These are phyloP conservation scores for Aurinia saxatilis DNA, from an alignment of 345 rosid species.

Conservation along the genomic window DNA sequence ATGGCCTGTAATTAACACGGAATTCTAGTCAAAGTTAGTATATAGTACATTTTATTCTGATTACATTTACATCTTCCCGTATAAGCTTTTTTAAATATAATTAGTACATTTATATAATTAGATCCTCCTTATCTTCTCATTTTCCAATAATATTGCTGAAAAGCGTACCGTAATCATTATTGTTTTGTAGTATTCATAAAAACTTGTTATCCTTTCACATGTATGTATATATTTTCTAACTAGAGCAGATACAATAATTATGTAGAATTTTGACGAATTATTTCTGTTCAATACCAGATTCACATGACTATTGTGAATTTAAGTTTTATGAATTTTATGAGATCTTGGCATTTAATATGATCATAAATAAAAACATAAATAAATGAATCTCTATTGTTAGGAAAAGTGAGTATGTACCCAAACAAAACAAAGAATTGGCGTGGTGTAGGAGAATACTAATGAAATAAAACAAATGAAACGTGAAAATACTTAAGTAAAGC, in stretches of 20 bases:
- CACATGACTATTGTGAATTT: slow-evolving; percentile 5
- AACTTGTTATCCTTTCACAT: neutral
- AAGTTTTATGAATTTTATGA: neutral
- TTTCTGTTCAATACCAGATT: neutral
- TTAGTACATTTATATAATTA: neutral
- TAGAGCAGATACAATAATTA: neutral
- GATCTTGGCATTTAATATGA: slow-evolving; percentile 9
- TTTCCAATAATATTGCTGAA: slow-evolving; percentile 22
- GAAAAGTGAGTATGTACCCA: neutral
- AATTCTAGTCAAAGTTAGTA: slow-evolving; percentile 18
- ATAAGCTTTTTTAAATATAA: neutral
- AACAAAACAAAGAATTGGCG: neutral
- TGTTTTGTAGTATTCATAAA: neutral
- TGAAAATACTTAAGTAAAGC: neutral
- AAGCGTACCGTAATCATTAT: slow-evolving; percentile 18
- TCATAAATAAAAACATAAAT: no score
- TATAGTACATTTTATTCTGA: neutral
- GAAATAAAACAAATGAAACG: neutral
- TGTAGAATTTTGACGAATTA: neutral
- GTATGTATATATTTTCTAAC: neutral
- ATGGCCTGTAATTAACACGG: neutral
- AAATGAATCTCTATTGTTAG: neutral
- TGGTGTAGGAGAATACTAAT: neutral
- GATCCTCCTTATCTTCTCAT: slow-evolving; percentile 19
- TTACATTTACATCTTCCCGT: neutral